Base-by-base conservation (phyloP, 164 flowering plant species). In the Vitis cinerea region DNA sequence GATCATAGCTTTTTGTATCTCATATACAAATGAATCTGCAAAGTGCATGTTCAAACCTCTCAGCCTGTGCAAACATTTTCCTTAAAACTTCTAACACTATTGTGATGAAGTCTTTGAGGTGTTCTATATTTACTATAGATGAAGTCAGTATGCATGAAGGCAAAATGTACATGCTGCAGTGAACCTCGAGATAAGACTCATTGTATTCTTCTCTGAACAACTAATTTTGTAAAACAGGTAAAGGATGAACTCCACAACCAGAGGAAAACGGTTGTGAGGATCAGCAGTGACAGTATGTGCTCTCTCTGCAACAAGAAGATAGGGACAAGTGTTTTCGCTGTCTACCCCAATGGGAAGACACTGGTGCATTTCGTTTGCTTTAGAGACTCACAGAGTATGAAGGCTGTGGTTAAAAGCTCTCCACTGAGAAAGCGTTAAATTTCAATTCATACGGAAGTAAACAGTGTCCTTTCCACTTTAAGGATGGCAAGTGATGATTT, bases 311-410 rank as follows among this genome's bases (percentile, higher is more conserved):
- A 87, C 86, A 96, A 93, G 83, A 87, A 84, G 82, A 86, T 96
- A 59, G 99, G 99, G 17, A 86, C 88, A 13, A 91, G 97, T 27
- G 99, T 92, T 12, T 96, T 96, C 78, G 99, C 99, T 9, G 97
- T 93, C 71, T 93, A 93, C 71, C 99, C 98, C 11, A 92, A 93
- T 72, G 95, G 95, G 16, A 88, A 82, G 75, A 90, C 99, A 11
- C 81, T 93, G 1, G 99, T 92, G 19, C 99, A 96, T 75, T 96
- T 96, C 77, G 97, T 93, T 69, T 96, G 99, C 86, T 96, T 96
- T 71, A 84, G 87, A 73, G 97, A 96, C 74, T 90, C 99, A 0
- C 98, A 96, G 75, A 87, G 71, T 75, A 92, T 93, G 89, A 96
- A 92, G 79, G 92, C 95, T 64, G 90, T 84, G 48, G 79, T 51